Evolutionary conservation across 495 filamentous ascomycete species (phyloP).

Genomic region (Aspergillus heteromorphus): DNA sequence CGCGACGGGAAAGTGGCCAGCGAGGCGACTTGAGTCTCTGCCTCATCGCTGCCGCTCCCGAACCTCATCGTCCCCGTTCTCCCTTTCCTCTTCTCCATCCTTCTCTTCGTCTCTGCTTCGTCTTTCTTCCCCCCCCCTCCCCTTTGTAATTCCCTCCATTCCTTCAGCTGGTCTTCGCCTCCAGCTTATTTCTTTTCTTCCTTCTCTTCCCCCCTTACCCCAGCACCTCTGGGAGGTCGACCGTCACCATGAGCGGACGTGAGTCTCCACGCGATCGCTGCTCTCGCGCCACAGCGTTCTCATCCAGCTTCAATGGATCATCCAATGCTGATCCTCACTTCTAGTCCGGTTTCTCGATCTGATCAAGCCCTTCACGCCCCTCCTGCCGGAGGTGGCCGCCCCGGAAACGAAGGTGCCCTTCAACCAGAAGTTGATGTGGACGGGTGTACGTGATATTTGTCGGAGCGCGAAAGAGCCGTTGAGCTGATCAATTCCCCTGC

Average conservation of each 20-base stretch:
- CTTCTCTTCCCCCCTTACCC: constrained; percentile 11
- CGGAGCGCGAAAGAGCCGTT: constrained; percentile 8
- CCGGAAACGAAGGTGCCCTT: constrained; percentile 96
- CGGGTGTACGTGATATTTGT: constrained; percentile 55
- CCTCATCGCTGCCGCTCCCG: constrained; percentile 11
- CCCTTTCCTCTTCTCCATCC: constrained; percentile 26
- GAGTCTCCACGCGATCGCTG: constrained; percentile 39
- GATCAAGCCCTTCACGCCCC: constrained; percentile 98
- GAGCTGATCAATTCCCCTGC: constrained; percentile 29
- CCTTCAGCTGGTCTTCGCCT: constrained; percentile 53
- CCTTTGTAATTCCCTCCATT: constrained; percentile 36
- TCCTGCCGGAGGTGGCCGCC: constrained; percentile 97
- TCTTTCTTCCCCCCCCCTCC: constrained; percentile 24
- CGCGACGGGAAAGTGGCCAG: constrained; percentile 44
- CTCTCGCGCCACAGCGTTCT: constrained; percentile 23
- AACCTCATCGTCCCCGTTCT: constrained; percentile 24
- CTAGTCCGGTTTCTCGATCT: constrained; percentile 98
- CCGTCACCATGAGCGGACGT: constrained; percentile 46
- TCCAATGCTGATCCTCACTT: constrained; percentile 11
- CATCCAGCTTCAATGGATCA: constrained; percentile 26
- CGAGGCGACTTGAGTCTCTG: constrained; percentile 30
- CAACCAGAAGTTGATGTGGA: constrained; percentile 99
- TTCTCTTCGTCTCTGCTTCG: constrained; percentile 25
- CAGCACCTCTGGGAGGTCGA: constrained; percentile 24
- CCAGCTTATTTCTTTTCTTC: constrained; percentile 34